Evolutionary conservation across 2,329 filamentous ascomycete genomes (phyloP).

Genomic region (Sclerotinia borealis): DNA sequence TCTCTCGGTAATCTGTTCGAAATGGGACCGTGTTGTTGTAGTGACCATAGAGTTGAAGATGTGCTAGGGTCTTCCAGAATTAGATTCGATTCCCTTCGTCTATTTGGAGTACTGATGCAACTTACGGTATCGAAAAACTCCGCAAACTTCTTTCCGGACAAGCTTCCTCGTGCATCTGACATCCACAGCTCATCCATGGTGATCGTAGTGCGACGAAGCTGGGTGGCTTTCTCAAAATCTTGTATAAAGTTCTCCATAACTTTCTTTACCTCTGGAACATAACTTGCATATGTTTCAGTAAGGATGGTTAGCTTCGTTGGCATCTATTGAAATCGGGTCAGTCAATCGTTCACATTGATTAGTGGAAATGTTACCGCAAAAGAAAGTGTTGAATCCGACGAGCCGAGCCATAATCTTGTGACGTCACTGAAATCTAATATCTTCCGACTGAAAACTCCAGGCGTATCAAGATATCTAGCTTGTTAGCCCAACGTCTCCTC

Average conservation of each 20-base stretch:
- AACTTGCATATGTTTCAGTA: not conserved
- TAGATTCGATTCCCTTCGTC: not conserved
- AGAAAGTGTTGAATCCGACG: not conserved
- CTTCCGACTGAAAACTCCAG: slow-evolving; percentile 19
- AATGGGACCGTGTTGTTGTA: slow-evolving; percentile 6
- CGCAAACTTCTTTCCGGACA: not conserved
- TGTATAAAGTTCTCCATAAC: slow-evolving; percentile 8
- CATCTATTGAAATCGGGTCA: not conserved
- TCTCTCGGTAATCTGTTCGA: not conserved
- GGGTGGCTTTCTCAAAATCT: slow-evolving; percentile 3
- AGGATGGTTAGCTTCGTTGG: not conserved
- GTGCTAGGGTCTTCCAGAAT: slow-evolving; percentile 5
- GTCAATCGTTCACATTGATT: accelerated
- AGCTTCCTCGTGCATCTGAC: not conserved
- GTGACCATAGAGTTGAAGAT: slow-evolving; percentile 9
- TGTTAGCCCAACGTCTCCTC: not conserved
- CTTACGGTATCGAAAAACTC: slow-evolving; percentile 5
- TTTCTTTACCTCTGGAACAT: not conserved
- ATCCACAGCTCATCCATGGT: slow-evolving; percentile 5
- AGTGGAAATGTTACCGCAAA: not conserved
- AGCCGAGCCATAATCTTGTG: slow-evolving; percentile 10
- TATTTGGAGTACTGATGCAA: too few species aligned
- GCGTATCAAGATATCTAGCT: slow-evolving; percentile 19
- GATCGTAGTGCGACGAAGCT: not conserved
- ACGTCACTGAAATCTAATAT: slow-evolving; percentile 9